These are phyloP conservation scores for Eutrema yunnanense DNA, from an alignment of 345 rosid genomes.

Conservation along the genomic window DNA sequence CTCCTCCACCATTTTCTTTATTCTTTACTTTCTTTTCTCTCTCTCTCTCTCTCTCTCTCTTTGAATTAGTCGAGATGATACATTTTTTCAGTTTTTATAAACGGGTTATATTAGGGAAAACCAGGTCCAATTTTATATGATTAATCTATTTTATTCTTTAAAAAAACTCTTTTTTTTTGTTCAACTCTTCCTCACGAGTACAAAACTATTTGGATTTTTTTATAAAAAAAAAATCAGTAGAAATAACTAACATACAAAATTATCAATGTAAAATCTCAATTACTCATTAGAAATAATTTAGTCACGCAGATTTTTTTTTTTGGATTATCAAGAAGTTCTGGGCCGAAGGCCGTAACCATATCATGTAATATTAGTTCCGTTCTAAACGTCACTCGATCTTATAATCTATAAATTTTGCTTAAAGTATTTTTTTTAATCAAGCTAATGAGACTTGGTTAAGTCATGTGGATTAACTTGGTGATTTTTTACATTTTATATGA, in stretches of 20 bases:
- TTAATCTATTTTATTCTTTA: neutral
- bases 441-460: too few relatives aligned
- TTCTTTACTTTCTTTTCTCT: neutral
- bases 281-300: too few relatives aligned
- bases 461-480: neutral
- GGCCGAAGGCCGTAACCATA: too few relatives aligned
- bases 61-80: neutral
- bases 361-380: too few relatives aligned
- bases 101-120: neutral
- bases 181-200: neutral
- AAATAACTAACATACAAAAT: too few relatives aligned
- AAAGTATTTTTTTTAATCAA: too few relatives aligned
- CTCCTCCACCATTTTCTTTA: constrained; percentile 26
- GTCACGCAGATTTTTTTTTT: too few relatives aligned
- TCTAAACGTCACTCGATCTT: too few relatives aligned
- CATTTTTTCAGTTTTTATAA: neutral
- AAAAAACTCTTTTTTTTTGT: neutral
- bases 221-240: too few relatives aligned
- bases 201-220: neutral
- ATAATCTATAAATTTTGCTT: too few relatives aligned
- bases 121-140: neutral
- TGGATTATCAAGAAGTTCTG: too few relatives aligned
- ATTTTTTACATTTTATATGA: neutral
- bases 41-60: neutral
- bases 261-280: neutral